Percentiles rank a stretch among this genome's conserved stretches.
Evolutionary conservation across 129 eudicot species (phyloP).

Genomic region (Helianthus tuberosus): DNA sequence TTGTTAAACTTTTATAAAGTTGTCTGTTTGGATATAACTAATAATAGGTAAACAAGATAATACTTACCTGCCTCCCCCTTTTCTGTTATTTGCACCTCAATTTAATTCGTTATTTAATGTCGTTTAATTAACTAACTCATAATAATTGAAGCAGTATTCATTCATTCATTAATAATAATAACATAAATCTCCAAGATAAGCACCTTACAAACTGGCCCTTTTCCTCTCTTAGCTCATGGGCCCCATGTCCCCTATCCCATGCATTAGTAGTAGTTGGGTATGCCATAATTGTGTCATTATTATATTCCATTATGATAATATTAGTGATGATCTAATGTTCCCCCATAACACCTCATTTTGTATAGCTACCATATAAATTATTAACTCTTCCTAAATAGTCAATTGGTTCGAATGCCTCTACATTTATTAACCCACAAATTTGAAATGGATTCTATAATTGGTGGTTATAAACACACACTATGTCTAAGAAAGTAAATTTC

Average conservation of each 20-base stretch:
- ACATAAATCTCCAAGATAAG: slow-evolving; percentile 19
- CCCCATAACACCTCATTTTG: slow-evolving; percentile 20
- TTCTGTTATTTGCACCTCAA: slow-evolving; percentile 11
- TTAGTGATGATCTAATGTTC: slow-evolving; percentile 32
- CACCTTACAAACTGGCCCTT: slow-evolving; percentile 34
- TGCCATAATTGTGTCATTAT: slow-evolving; percentile 29
- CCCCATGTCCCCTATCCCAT: slow-evolving; percentile 32
- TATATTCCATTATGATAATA: slow-evolving; percentile 11
- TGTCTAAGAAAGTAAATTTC: not conserved
- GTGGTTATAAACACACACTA: not conserved
- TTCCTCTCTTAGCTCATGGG: slow-evolving; percentile 19
- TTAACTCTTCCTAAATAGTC: slow-evolving; percentile 3
- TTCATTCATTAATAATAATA: slow-evolving; percentile 20
- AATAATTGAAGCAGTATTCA: slow-evolving; percentile 15
- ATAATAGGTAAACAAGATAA: no score
- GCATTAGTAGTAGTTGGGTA: slow-evolving; percentile 35
- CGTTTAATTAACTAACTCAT: not conserved
- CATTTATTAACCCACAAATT: slow-evolving; percentile 11
- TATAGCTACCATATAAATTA: slow-evolving; percentile 25
- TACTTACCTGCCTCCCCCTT: slow-evolving; percentile 4
- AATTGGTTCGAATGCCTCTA: slow-evolving; percentile 17
- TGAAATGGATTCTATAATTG: slow-evolving; percentile 5
- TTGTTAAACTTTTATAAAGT: no score
- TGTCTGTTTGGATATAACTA: no score
- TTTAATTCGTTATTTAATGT: not conserved